These are phyloP conservation scores for Alectoria sarmentosa DNA, from an alignment of 495 filamentous ascomycete genomes.

Conservation along the genomic window DNA sequence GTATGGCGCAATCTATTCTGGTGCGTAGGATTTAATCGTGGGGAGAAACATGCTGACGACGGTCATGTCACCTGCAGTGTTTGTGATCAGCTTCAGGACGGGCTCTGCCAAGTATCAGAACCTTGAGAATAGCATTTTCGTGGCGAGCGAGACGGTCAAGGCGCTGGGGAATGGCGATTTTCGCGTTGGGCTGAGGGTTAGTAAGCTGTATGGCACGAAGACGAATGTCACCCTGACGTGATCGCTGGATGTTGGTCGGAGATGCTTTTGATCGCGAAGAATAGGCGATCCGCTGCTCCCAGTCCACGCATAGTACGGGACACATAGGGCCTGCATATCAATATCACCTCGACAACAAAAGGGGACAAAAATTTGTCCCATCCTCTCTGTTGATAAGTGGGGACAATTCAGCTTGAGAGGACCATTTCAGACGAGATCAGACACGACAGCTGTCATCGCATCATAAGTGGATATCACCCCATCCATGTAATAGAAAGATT, in stretches of 20 bases:
- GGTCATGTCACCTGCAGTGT: background rate
- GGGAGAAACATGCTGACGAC: background rate
- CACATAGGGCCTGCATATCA: too few species aligned
- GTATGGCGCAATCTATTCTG: background rate
- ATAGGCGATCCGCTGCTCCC: background rate
- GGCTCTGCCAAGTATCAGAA: background rate
- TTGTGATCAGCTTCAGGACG: conserved; percentile 8
- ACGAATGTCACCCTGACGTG: conserved; percentile 3
- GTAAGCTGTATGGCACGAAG: background rate
- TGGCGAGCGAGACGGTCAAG: conserved; percentile 8
- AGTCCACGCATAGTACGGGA: background rate
- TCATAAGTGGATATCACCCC: too few species aligned
- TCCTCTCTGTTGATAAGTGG: too few species aligned
- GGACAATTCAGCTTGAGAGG: too few species aligned
- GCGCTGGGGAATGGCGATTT: background rate
- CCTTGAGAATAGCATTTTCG: conserved; percentile 5
- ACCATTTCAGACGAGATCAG: too few species aligned
- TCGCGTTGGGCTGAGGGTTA: background rate
- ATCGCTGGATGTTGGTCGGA: background rate
- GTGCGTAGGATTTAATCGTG: background rate
- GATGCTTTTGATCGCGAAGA: background rate
- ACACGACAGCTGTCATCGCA: too few species aligned
- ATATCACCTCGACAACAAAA: background rate
- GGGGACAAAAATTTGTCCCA: too few species aligned
- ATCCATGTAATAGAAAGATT: too few species aligned